A percentile compares a stretch with the other conserved stretches of the same genome.
These are phyloP conservation scores for Capsicum pubescens DNA, from an alignment of 257 asterid species.

Conservation along the genomic window DNA sequence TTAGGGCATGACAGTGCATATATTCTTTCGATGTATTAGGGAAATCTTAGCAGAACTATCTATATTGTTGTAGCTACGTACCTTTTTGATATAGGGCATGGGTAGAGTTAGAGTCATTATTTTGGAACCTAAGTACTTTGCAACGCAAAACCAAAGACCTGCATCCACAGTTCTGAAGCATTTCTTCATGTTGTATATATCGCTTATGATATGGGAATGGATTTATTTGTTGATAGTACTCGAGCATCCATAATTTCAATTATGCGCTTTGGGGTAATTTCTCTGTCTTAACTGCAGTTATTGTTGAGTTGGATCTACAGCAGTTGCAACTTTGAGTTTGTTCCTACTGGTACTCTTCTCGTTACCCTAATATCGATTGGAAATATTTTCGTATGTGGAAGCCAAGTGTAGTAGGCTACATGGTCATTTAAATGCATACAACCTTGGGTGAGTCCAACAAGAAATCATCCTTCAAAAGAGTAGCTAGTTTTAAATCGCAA, in stretches of 20 bases:
- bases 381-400: neutral
- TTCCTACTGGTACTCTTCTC: conserved; percentile 52
- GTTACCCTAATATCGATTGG: neutral
- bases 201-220: neutral
- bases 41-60: neutral
- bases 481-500: neutral
- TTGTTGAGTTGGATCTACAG: conserved; percentile 50
- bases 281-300: conserved; percentile 47
- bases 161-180: neutral
- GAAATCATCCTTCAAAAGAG: neutral
- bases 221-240: neutral
- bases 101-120: neutral
- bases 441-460: neutral
- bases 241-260: neutral
- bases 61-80: neutral
- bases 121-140: neutral
- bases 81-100: neutral
- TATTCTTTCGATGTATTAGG: neutral
- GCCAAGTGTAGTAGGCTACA: neutral
- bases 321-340: conserved; percentile 47
- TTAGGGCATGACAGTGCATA: neutral
- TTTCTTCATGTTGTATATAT: neutral
- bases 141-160: neutral
- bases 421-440: neutral
- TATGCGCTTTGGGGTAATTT: neutral